A percentile compares a stretch with the other conserved stretches of the same genome.
phyloP scores from a whole-genome alignment of 2,329 filamentous ascomycete species.

The Triangularia verruculosa region DNA sequence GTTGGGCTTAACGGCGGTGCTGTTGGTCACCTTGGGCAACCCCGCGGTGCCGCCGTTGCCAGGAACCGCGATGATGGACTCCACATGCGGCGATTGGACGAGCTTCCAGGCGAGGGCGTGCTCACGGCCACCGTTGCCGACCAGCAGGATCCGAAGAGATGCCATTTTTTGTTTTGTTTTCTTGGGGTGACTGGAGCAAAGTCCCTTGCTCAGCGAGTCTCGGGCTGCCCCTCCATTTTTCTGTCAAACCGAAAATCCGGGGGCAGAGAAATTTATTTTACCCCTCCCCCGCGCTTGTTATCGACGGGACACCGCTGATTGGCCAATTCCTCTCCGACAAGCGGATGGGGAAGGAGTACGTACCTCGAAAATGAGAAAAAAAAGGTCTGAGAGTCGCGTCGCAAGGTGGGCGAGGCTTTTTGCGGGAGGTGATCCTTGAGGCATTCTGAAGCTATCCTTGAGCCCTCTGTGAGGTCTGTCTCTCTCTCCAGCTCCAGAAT shows the following conservation, averaged over 20 bases:
- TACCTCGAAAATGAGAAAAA: neutral
- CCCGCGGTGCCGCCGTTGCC: slow-evolving; percentile 85
- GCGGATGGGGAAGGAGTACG: slow-evolving; percentile 15
- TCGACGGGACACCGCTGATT: slow-evolving; percentile 17
- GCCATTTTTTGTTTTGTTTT: slow-evolving; percentile 16
- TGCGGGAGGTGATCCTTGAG: neutral
- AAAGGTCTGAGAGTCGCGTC: neutral
- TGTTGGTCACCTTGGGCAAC: slow-evolving; percentile 70
- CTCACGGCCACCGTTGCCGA: slow-evolving; percentile 92
- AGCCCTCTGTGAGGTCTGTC: neutral
- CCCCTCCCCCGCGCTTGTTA: slow-evolving; percentile 28
- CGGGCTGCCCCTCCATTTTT: slow-evolving; percentile 14
- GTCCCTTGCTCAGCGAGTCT: slow-evolving; percentile 7
- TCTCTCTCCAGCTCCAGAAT: neutral
- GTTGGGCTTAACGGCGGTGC: slow-evolving; percentile 64
- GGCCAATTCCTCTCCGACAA: slow-evolving; percentile 18
- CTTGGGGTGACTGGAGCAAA: slow-evolving; percentile 11
- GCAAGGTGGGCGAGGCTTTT: neutral
- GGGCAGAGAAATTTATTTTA: slow-evolving; percentile 18
- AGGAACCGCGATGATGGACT: slow-evolving; percentile 67
- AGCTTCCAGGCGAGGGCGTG: slow-evolving; percentile 95
- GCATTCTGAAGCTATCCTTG: neutral
- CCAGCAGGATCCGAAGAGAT: slow-evolving; percentile 70
- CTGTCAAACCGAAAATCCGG: slow-evolving; percentile 12
- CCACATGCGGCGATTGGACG: slow-evolving; percentile 73